Evolutionary conservation across 306 rosid species (phyloP).

Genomic region (Cucurbita ficifolia): DNA sequence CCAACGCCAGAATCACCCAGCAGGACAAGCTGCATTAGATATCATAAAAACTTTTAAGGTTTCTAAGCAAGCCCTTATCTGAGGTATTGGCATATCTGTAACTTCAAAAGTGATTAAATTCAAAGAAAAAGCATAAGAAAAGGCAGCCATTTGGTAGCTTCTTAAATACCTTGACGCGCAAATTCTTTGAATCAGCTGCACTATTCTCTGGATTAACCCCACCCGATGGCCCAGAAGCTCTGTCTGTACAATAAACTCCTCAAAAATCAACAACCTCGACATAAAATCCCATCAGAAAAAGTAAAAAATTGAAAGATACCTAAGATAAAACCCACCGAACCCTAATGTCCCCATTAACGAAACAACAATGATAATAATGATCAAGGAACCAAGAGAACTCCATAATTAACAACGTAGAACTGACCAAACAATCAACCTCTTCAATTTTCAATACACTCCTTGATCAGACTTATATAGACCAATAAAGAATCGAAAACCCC

Average conservation of each 20-base stretch:
- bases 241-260: constrained; percentile 36
- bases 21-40: constrained; percentile 57
- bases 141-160: not conserved
- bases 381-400: not conserved
- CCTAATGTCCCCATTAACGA: not conserved
- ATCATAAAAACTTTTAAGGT: not conserved
- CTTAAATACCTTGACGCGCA: constrained; percentile 68
- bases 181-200: constrained; percentile 77
- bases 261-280: constrained; percentile 14
- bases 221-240: constrained; percentile 42
- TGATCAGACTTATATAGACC: not conserved
- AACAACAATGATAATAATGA: not conserved
- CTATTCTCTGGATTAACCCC: constrained; percentile 44
- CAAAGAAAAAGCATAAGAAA: no score
- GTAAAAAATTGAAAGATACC: not conserved
- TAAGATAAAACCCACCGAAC: not conserved
- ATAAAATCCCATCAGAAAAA: not conserved
- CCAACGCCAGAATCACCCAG: constrained; percentile 99
- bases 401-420: not conserved
- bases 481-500: not conserved
- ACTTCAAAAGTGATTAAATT: not conserved
- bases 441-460: not conserved
- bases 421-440: not conserved
- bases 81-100: not conserved
- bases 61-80: not conserved